These are phyloP conservation scores for Davidsoniella australis DNA, from an alignment of 2,329 filamentous ascomycete species.

Conservation along the genomic window DNA sequence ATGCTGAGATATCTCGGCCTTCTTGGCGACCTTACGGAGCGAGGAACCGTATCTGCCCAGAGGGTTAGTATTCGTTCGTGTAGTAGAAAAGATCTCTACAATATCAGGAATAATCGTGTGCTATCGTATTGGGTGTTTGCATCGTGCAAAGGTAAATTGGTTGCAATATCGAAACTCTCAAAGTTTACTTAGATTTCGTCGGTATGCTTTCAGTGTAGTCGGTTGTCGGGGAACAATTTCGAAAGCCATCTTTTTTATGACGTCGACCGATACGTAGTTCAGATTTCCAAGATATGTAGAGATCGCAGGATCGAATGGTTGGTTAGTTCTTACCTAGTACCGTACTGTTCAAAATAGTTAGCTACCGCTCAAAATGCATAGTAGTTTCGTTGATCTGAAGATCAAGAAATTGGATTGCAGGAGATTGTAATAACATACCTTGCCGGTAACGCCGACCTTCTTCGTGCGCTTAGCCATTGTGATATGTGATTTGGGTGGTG, in stretches of 20 bases:
- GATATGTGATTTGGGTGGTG: conserved; percentile 23
- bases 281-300: no score
- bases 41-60: conserved; percentile 84
- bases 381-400: conserved; percentile 1
- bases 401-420: neutral
- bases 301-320: no score
- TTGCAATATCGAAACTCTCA: no score
- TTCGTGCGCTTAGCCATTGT: conserved; percentile 90
- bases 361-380: neutral
- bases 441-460: conserved; percentile 90
- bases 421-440: conserved; percentile 20
- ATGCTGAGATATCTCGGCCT: conserved; percentile 99
- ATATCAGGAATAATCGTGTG: neutral
- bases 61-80: conserved; percentile 16
- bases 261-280: no score
- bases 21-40: conserved; percentile 91
- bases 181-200: no score
- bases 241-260: neutral
- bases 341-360: conserved; percentile 48
- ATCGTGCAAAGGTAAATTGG: neutral
- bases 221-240: neutral
- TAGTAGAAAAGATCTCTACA: neutral
- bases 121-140: neutral
- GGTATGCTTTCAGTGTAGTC: no score
- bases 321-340: conserved; percentile 57